These are phyloP conservation scores for Cordia subcordata DNA, from an alignment of 257 asterid species.

Conservation along the genomic window DNA sequence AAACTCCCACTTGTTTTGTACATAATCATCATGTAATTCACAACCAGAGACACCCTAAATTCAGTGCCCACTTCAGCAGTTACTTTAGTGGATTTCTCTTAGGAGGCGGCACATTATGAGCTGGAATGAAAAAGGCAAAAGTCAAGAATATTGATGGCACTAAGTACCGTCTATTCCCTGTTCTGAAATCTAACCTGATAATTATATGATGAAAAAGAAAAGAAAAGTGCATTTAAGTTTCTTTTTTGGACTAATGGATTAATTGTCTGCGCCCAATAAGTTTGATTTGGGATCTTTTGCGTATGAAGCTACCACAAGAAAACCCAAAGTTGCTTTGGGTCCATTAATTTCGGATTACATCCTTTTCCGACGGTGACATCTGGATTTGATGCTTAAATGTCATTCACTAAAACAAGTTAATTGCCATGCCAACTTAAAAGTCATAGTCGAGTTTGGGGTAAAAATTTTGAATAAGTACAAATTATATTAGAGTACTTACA, in stretches of 20 bases:
- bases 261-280: constrained; percentile 6
- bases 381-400: constrained; percentile 13
- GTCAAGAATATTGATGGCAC: too few species aligned
- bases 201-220: too few species aligned
- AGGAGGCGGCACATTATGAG: not conserved
- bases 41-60: not conserved
- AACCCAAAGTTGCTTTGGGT: constrained; percentile 17
- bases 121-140: not conserved
- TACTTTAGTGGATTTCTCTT: not conserved
- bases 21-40: not conserved
- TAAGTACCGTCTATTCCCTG: too few species aligned
- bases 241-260: constrained; percentile 7
- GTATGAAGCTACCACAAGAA: constrained; percentile 43
- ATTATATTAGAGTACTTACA: too few species aligned
- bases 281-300: constrained; percentile 36
- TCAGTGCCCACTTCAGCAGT: not conserved
- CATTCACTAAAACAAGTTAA: constrained; percentile 8
- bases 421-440: too few species aligned
- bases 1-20: not conserved
- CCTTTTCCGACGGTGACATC: constrained; percentile 17
- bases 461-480: too few species aligned
- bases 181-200: too few species aligned
- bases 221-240: not conserved
- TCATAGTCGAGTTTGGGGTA: too few species aligned
- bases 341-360: constrained; percentile 20